Percentiles rank a stretch among this genome's conserved stretches.
These are phyloP conservation scores for Aspergillus olivimuriae DNA, from an alignment of 495 filamentous ascomycete genomes.

Conservation along the genomic window DNA sequence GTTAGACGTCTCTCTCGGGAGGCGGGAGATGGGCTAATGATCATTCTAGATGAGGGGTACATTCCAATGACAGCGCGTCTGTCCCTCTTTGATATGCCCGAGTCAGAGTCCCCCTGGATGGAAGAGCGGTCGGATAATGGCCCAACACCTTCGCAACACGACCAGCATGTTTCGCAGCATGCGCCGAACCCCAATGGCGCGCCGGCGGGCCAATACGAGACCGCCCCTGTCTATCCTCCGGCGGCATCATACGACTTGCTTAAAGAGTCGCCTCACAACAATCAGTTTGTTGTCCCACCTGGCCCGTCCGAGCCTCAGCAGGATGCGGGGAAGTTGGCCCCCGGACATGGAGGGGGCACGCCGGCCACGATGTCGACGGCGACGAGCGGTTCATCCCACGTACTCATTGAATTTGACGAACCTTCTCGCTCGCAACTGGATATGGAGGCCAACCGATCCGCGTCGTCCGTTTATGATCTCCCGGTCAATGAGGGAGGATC, in stretches of 20 bases:
- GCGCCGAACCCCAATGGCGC: background rate
- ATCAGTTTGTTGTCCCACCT: background rate
- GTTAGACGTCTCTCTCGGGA: background rate
- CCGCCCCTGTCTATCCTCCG: background rate
- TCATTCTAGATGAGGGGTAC: constrained; percentile 31
- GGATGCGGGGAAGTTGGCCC: constrained; percentile 11
- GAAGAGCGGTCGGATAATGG: constrained; percentile 10
- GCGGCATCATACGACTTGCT: too few species aligned
- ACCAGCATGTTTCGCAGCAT: constrained; percentile 1
- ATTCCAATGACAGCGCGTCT: constrained; percentile 43
- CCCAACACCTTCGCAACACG: background rate
- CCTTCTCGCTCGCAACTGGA: constrained; percentile 6
- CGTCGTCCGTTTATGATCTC: constrained; percentile 14
- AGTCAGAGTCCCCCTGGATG: constrained; percentile 21
- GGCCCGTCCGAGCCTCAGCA: constrained; percentile 6
- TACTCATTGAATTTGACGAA: constrained; percentile 33
- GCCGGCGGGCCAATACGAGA: background rate
- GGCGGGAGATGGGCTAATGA: constrained; percentile 6
- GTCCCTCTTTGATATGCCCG: constrained; percentile 31
- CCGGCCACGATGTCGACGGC: constrained; percentile 22
- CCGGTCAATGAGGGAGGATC: background rate
- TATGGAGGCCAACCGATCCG: constrained; percentile 3
- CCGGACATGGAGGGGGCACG: constrained; percentile 16
- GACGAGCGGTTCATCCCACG: constrained; percentile 32
- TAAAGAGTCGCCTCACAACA: constrained; percentile 1